phyloP scores from a whole-genome alignment of 768 basidiomycete genomes.

The Cyathus striatus region DNA sequence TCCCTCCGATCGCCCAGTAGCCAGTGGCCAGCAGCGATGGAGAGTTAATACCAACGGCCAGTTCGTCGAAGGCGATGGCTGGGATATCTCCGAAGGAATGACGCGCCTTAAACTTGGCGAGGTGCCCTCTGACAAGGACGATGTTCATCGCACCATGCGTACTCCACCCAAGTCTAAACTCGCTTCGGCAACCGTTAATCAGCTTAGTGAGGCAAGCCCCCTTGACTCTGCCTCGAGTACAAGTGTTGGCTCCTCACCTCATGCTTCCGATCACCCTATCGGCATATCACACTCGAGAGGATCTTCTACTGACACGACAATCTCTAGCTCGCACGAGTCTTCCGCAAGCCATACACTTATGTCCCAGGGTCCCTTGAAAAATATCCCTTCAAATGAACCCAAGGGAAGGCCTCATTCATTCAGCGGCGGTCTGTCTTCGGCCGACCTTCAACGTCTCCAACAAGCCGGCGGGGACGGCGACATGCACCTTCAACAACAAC shows the following conservation, averaged over 20 bases:
- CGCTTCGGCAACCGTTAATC: slow-evolving; percentile 42
- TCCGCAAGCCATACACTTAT: slow-evolving; percentile 53
- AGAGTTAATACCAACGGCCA: slow-evolving; percentile 60
- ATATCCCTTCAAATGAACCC: slow-evolving; percentile 45
- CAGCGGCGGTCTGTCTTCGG: slow-evolving; percentile 69
- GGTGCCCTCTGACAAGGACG: slow-evolving; percentile 45
- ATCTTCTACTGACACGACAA: slow-evolving; percentile 74
- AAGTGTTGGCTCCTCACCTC: slow-evolving; percentile 71
- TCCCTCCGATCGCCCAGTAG: slow-evolving; percentile 32
- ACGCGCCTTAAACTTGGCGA: slow-evolving; percentile 66
- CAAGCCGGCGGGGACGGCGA: slow-evolving; percentile 50
- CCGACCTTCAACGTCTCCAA: slow-evolving; percentile 72
- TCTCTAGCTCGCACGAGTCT: slow-evolving; percentile 56
- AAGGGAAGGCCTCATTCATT: slow-evolving; percentile 81
- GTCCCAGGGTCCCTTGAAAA: slow-evolving; percentile 50
- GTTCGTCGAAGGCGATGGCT: slow-evolving; percentile 57
- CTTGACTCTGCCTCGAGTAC: slow-evolving; percentile 68
- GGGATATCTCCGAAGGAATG: slow-evolving; percentile 73
- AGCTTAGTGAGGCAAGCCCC: slow-evolving; percentile 63
- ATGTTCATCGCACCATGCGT: slow-evolving; percentile 47
- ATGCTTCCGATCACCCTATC: slow-evolving; percentile 61
- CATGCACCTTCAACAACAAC: slow-evolving; percentile 33
- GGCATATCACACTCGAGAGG: slow-evolving; percentile 73
- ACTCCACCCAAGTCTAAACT: slow-evolving; percentile 68
- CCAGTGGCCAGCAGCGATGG: slow-evolving; percentile 53